These are phyloP conservation scores for Stereum hirsutum DNA, from an alignment of 1,284 basidiomycete genomes.

Conservation along the genomic window DNA sequence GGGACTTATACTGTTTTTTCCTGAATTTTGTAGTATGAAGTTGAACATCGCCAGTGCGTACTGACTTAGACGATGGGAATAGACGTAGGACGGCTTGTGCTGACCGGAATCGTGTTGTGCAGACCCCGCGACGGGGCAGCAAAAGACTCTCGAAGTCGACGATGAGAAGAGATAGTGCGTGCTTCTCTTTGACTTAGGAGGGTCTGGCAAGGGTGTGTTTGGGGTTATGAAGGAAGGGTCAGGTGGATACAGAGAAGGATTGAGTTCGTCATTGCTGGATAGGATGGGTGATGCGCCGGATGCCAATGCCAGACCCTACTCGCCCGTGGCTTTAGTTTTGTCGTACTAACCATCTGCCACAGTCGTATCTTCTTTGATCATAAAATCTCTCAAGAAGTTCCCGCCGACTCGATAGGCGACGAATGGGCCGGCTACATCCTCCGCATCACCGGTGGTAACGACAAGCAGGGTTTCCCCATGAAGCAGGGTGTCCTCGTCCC, in stretches of 20 bases:
- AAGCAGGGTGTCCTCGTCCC: constrained; percentile 98
- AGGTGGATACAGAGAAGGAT: no score
- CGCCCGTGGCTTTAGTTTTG: no score
- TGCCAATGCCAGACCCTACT: no score
- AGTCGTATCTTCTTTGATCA: constrained; percentile 95
- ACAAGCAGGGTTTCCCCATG: constrained; percentile 98
- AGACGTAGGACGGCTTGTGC: not conserved
- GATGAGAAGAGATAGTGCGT: constrained; percentile 85
- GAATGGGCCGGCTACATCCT: constrained; percentile 98
- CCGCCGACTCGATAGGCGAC: constrained; percentile 86
- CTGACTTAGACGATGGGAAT: not conserved
- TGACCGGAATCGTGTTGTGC: constrained; percentile 6
- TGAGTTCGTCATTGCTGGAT: no score
- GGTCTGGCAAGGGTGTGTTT: no score
- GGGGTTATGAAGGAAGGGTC: no score
- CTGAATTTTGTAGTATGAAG: constrained; percentile 61
- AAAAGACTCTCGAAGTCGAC: constrained; percentile 94
- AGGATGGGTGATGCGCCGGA: no score
- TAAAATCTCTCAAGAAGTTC: constrained; percentile 93
- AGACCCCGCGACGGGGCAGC: constrained; percentile 93
- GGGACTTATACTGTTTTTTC: constrained; percentile 9
- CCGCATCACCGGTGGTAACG: constrained; percentile 95
- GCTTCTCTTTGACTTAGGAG: not conserved
- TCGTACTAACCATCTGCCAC: no score
- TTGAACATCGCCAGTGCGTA: constrained; percentile 91